Percentiles rank a stretch among this genome's conserved stretches.
Conservation (phyloP, 225 moss, liverwort and hornwort species). For the Physcomitrium patens region DNA sequence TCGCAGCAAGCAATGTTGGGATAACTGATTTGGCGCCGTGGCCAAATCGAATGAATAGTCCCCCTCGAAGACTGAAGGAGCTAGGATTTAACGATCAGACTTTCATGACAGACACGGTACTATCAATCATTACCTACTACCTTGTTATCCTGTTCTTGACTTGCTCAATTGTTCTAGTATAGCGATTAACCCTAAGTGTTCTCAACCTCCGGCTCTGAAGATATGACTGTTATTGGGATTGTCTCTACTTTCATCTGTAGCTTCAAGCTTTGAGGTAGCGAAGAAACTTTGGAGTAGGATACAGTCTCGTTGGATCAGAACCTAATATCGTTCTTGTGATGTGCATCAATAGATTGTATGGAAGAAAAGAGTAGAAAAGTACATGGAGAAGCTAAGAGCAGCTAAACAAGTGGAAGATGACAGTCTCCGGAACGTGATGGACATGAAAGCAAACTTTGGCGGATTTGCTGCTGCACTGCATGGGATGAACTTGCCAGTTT, state of each 20-base stretch:
- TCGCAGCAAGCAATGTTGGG: conserved; percentile 65
- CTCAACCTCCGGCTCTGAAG: too few relatives aligned
- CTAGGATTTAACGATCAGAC: conserved; percentile 62
- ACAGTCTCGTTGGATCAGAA: neutral
- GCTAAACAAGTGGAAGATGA: conserved; percentile 62
- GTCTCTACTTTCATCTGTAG: neutral
- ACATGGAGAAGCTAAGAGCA: conserved; percentile 75
- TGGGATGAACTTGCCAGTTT: conserved; percentile 66
- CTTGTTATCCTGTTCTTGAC: neutral
- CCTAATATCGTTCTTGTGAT: neutral
- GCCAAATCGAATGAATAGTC: conserved; percentile 68
- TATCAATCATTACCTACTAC: neutral
- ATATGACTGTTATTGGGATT: neutral
- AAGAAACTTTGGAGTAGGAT: neutral
- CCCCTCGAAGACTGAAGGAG: conserved; percentile 72
- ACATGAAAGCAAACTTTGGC: conserved; percentile 97
- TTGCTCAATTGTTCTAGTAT: neutral
- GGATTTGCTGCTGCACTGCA: conserved; percentile 88
- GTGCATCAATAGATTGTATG: conserved; percentile 62
- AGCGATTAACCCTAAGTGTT: neutral
- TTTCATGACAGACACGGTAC: conserved; percentile 77
- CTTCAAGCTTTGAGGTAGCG: neutral
- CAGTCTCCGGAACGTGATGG: conserved; percentile 91
- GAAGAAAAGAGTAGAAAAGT: conserved; percentile 72
- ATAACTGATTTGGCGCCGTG: conserved; percentile 61